A percentile compares a stretch with the other conserved stretches of the same genome.
Evolutionary conservation across 148 eudicot species (phyloP).

Genomic region (Spergularia marina): DNA sequence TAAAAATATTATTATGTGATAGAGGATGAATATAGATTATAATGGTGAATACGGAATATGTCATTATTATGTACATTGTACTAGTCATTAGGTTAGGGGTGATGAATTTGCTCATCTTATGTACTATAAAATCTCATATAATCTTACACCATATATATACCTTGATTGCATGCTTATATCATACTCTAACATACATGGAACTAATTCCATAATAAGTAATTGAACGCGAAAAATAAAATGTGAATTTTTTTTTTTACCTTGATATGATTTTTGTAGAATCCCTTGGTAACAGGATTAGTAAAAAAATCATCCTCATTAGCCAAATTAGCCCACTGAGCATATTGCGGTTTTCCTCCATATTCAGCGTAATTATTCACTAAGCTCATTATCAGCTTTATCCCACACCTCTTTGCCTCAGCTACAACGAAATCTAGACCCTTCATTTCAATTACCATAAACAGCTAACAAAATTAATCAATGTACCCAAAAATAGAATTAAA

Average conservation of each 20-base stretch:
- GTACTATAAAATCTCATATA: too few relatives aligned
- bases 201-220: neutral
- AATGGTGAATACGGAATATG: too few relatives aligned
- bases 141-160: too few relatives aligned
- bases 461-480: neutral
- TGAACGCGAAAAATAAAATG: neutral
- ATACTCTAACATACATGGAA: too few relatives aligned
- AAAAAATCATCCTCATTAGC: slow-evolving; percentile 65
- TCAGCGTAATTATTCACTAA: slow-evolving; percentile 54
- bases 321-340: slow-evolving; percentile 68
- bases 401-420: slow-evolving; percentile 58
- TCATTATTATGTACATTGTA: too few relatives aligned
- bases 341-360: slow-evolving; percentile 67
- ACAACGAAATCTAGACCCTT: slow-evolving; percentile 77
- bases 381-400: slow-evolving; percentile 48
- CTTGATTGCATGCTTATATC: neutral
- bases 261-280: slow-evolving; percentile 56
- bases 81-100: too few relatives aligned
- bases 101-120: too few relatives aligned
- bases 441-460: neutral
- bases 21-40: too few relatives aligned
- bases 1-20: too few relatives aligned
- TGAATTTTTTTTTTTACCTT: slow-evolving; percentile 32
- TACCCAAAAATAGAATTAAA: neutral
- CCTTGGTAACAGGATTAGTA: slow-evolving; percentile 49